Percentiles rank a stretch among this genome's conserved stretches.
Evolutionary conservation across 257 asterid species (phyloP).

Genomic region (Solanum stenotomum): DNA sequence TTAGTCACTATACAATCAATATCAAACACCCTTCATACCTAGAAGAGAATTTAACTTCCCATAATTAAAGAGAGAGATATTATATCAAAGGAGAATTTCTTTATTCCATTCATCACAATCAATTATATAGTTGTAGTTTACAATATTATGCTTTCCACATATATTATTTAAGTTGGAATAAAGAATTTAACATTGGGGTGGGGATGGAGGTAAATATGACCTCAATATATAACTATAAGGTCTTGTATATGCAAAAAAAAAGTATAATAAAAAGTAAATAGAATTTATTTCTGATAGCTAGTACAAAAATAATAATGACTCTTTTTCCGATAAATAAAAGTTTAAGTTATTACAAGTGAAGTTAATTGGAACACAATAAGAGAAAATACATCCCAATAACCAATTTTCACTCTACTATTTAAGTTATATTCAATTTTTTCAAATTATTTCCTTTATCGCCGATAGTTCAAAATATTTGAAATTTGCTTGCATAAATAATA

Average conservation of each 20-base stretch:
- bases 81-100: too few species aligned
- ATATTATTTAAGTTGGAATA: too few species aligned
- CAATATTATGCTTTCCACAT: too few species aligned
- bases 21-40: too few species aligned
- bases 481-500: background rate
- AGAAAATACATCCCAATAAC: background rate
- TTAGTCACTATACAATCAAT: too few species aligned
- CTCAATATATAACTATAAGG: background rate
- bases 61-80: too few species aligned
- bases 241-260: background rate
- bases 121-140: too few species aligned
- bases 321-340: background rate
- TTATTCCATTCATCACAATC: too few species aligned
- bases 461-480: background rate
- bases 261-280: too few species aligned
- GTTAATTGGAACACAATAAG: background rate
- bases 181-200: background rate
- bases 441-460: background rate
- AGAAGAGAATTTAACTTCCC: too few species aligned
- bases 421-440: background rate
- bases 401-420: background rate
- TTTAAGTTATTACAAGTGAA: background rate
- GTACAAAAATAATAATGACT: background rate
- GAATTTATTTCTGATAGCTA: background rate
- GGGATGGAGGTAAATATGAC: background rate